Evolutionary conservation across 164 flowering plant genomes (phyloP).

Genomic region (Euptelea pleiosperma): DNA sequence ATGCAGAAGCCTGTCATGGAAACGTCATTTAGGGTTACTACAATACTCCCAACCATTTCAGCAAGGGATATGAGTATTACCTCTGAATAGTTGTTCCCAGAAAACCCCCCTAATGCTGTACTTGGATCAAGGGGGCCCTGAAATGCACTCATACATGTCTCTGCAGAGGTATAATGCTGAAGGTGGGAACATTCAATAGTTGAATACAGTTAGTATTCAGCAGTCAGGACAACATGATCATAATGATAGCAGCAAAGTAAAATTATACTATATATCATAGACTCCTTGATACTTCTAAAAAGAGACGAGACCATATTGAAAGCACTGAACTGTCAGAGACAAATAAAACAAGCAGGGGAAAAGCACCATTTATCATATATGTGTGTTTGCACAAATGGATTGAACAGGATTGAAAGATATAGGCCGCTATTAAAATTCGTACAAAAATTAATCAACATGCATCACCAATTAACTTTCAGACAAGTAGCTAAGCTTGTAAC

Average conservation of each 20-base stretch:
- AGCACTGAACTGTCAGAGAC: no score
- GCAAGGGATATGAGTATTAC: conserved; percentile 30
- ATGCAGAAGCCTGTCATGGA: conserved; percentile 85
- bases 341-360: no score
- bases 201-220: conserved; percentile 6
- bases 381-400: no score
- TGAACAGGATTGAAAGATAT: no score
- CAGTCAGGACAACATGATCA: background rate
- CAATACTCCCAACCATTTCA: conserved; percentile 3
- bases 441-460: no score
- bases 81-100: conserved; percentile 79
- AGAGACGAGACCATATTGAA: no score
- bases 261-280: no score
- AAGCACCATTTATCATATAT: no score
- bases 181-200: conserved; percentile 12
- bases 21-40: conserved; percentile 13
- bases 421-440: no score
- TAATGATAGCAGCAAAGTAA: background rate
- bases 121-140: conserved; percentile 97
- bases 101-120: conserved; percentile 82
- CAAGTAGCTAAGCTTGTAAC: no score
- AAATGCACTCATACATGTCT: conserved; percentile 82
- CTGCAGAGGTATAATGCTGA: conserved; percentile 86
- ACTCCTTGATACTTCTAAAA: no score
- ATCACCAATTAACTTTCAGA: no score